Base-by-base conservation (phyloP, 73 alveolate species). In the Paraurostyla sp. region DNA sequence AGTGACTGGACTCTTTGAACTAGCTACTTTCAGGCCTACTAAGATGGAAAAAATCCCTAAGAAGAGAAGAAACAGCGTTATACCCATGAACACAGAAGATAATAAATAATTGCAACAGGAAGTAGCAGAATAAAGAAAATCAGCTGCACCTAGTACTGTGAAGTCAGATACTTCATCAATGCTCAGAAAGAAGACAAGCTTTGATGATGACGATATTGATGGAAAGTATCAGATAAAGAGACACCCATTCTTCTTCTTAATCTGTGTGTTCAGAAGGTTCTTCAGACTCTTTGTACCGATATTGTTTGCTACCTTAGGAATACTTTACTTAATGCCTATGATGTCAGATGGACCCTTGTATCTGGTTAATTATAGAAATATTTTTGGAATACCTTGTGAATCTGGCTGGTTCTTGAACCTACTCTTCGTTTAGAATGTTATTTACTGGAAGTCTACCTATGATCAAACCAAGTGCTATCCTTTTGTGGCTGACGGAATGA, bases 181-280 rank as follows among this genome's bases (percentile, higher is more conserved):
- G n/a, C n/a, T n/a, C n/a, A n/a, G n/a, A n/a, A n/a, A n/a, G n/a
- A n/a, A n/a, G n/a, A n/a, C n/a, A n/a, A n/a, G n/a, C n/a, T n/a
- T n/a, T n/a, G n/a, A 62, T 9, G 68, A 45, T n/a, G 87, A 73
- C 20, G 32, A 30, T 11, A 73, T 45, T 43, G 87, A 73, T 16
- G 71, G 87, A 9, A 73, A 50, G 27, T 73, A 73, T 25, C 27
- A 73, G 30, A 48, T 73, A 3, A 73, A 48, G 71, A 42, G 87
- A 18, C 32, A 45, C 27, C 73, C 68, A 18, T 73, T 73, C 32
- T 13, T 18, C 38, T 11, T 73, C 9, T 9, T 73, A 23, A 22
- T 57, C 49, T 43, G 71, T 25, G 38, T 43, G 6, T 73, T 73
- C 56, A 45, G 87, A 25, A 73, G 41, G 27, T 30, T 23, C 32